Evolutionary conservation across 345 rosid species (phyloP).

Genomic region (Gossypium turneri): DNA sequence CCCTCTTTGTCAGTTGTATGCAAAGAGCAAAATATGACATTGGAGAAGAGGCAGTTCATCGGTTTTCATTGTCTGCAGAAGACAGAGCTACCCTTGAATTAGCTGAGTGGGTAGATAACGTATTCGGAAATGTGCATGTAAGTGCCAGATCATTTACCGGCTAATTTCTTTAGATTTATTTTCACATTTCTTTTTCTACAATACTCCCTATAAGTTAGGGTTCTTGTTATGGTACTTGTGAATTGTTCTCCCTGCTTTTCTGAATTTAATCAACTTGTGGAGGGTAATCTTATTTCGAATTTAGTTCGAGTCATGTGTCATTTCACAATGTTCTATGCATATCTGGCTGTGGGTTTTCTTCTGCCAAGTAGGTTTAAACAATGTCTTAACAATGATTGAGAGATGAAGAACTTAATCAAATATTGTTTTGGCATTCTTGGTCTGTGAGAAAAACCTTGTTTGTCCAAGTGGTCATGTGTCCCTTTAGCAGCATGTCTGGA

Average conservation of each 20-base stretch:
- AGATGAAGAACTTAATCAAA: neutral
- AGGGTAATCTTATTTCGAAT: neutral
- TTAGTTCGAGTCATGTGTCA: neutral
- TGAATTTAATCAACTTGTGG: neutral
- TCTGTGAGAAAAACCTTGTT: neutral
- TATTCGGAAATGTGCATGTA: conserved; percentile 72
- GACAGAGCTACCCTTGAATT: conserved; percentile 95
- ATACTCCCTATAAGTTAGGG: neutral
- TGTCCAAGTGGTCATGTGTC: neutral
- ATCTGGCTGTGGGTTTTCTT: neutral
- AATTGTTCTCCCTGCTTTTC: neutral
- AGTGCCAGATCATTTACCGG: conserved; percentile 26
- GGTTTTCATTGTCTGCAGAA: conserved; percentile 91
- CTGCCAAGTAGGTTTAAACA: neutral
- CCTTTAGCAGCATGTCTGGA: neutral
- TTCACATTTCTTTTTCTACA: neutral
- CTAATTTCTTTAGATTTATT: conserved; percentile 16
- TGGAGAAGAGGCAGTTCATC: conserved; percentile 90
- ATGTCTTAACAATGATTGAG: neutral
- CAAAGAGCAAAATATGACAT: conserved; percentile 91
- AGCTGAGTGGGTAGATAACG: conserved; percentile 91
- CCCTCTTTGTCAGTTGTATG: conserved; percentile 58
- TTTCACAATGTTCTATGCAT: neutral
- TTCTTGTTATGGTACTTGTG: neutral
- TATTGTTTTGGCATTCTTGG: neutral